Conservation (phyloP, 768 basidiomycete species). For the Suillus ampliporus region DNA sequence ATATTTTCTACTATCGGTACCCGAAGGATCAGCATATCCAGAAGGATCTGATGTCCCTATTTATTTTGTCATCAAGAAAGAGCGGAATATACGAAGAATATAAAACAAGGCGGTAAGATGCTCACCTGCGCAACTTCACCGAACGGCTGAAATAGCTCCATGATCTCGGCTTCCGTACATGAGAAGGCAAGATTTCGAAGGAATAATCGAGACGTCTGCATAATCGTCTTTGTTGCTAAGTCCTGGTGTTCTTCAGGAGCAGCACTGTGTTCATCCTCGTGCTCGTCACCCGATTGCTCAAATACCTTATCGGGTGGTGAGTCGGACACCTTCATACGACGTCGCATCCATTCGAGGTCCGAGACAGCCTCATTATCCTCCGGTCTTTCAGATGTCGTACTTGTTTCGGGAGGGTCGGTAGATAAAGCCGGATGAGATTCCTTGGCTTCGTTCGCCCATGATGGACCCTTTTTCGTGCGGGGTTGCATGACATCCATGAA, state of each 20-base stretch:
- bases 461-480: slow-evolving; percentile 53
- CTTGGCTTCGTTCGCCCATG: slow-evolving; percentile 67
- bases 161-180: slow-evolving; percentile 75
- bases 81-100: slow-evolving; percentile 6
- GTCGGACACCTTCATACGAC: slow-evolving; percentile 54
- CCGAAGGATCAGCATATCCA: neutral
- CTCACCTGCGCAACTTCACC: slow-evolving; percentile 83
- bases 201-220: slow-evolving; percentile 82
- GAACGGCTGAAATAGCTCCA: slow-evolving; percentile 64
- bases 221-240: slow-evolving; percentile 53
- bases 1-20: no score
- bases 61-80: slow-evolving; percentile 45
- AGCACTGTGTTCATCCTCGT: slow-evolving; percentile 22
- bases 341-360: slow-evolving; percentile 79
- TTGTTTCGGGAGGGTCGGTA: neutral
- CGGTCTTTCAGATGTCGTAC: slow-evolving; percentile 4
- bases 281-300: slow-evolving; percentile 67
- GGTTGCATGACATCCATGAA: slow-evolving; percentile 81
- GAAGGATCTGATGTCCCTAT: slow-evolving; percentile 57
- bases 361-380: slow-evolving; percentile 48
- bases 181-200: slow-evolving; percentile 94
- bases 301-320: slow-evolving; percentile 51
- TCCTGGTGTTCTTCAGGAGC: slow-evolving; percentile 33
- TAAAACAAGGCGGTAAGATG: neutral
- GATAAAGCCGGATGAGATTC: slow-evolving; percentile 18